Conservation (phyloP, 108 stramenopile species). For the Epithemia pelagica region DNA sequence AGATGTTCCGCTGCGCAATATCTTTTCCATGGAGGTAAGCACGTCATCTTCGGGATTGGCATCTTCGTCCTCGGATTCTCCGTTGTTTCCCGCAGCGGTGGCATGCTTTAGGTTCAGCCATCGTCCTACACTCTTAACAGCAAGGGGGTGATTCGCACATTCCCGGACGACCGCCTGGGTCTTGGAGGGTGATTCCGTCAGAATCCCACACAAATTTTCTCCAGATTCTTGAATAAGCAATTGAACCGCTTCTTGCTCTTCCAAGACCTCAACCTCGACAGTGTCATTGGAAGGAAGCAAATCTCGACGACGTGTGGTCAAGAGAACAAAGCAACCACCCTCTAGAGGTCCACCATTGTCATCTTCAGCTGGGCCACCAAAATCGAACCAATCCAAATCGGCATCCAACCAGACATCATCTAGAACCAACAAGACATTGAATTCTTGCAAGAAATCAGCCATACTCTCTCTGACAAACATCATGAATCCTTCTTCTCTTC, state of each 20-base stretch:
- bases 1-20: conserved; percentile 34
- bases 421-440: conserved; percentile 55
- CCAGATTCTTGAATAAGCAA: conserved; percentile 61
- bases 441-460: conserved; percentile 45
- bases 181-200: conserved; percentile 39
- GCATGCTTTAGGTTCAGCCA: conserved; percentile 69
- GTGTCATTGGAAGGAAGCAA: conserved; percentile 42
- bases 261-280: conserved; percentile 60
- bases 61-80: conserved; percentile 30
- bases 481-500: conserved; percentile 68
- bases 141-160: conserved; percentile 63
- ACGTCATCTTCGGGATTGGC: conserved; percentile 36
- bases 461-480: conserved; percentile 54
- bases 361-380: conserved; percentile 33
- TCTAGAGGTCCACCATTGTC: conserved; percentile 26
- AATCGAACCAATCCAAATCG: conserved; percentile 73
- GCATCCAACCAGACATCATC: conserved; percentile 60
- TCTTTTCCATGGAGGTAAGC: conserved; percentile 53
- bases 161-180: conserved; percentile 43
- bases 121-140: conserved; percentile 68
- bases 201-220: conserved; percentile 32
- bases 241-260: conserved; percentile 46
- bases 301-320: conserved; percentile 41
- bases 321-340: conserved; percentile 42
- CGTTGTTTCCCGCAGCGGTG: conserved; percentile 21